Evolutionary conservation across 352 stramenopile species (phyloP), one percentile per base, ranked within the genome.

Genomic region (Pythium myriotylum): DNA sequence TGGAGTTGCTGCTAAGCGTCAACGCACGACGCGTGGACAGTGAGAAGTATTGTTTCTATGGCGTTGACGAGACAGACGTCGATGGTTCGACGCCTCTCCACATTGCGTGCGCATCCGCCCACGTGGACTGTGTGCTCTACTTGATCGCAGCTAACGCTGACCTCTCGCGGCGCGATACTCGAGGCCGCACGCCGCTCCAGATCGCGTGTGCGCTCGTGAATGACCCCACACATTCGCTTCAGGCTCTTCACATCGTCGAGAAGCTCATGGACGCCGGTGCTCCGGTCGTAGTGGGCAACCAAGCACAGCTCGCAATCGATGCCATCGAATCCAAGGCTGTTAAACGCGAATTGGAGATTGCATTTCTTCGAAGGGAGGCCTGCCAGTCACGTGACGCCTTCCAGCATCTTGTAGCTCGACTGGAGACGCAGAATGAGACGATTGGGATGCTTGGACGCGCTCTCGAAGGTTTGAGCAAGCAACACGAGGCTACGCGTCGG

Each of bases 31-130:
- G 84, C 8, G 57, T 76, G n/a, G 57, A 26, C 24, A 42, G 54
- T 2, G 70, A 65, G 32, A 76, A 74, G 22, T 89, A 88, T 41
- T 13, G 65, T 6, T 90, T 90, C 52, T 54, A 81, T 6, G 80
- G 80, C 19, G 83, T 92, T 0, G 76, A 73, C n/a, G 51, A 67
- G 0, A 47, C 40, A 17, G 70, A 92, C 46, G 56, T 73, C 24
- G 79, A 88, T 19, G 77, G 74, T 17, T 65, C 58, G 0, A 89
- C 80, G n/a, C 80, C 83, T 13, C 62, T 92, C 5, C 83, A 92
- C 49, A 24, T 87, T 0, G 78, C 83, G 0, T 88, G 79, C 50
- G 42, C 42, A 23, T 40, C 62, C 6, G 63, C 59, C 0, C 59
- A 83, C 24, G 53, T 68, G 9, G 76, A 86, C 51, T 89, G 76